Percentiles rank a stretch among this genome's conserved stretches.
Evolutionary conservation across 495 filamentous ascomycete species (phyloP).

Genomic region (Aspergillus olivimuriae): DNA sequence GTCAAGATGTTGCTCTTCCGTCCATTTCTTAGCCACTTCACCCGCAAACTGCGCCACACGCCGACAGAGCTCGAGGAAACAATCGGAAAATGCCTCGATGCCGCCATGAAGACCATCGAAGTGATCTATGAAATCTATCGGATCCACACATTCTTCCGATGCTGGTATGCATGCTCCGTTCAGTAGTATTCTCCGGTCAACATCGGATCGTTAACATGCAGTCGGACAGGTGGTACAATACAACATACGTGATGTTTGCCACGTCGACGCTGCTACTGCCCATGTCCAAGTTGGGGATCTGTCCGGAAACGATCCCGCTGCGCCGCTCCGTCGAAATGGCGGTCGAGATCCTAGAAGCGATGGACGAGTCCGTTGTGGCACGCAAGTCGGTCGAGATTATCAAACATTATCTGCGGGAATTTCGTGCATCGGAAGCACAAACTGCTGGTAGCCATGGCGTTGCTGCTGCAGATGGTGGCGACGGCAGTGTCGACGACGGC

Average conservation of each 20-base stretch:
- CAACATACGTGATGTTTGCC: constrained; percentile 39
- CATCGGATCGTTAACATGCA: not conserved
- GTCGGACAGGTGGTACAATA: constrained; percentile 38
- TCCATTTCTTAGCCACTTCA: constrained; percentile 33
- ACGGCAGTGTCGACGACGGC: constrained; percentile 1
- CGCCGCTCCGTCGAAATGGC: constrained; percentile 31
- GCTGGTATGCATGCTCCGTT: constrained; percentile 22
- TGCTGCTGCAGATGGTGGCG: too few relatives aligned
- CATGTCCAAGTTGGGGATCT: constrained; percentile 31
- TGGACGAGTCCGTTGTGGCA: constrained; percentile 37
- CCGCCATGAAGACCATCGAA: constrained; percentile 35
- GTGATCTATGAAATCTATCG: constrained; percentile 38
- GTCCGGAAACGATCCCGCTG: constrained; percentile 25
- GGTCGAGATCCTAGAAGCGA: constrained; percentile 37
- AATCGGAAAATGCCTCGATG: constrained; percentile 31
- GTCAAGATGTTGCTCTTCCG: constrained; percentile 38
- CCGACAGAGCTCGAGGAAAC: constrained; percentile 27
- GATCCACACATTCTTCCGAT: constrained; percentile 37
- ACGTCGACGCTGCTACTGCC: constrained; percentile 36
- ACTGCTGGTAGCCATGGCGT: too few relatives aligned
- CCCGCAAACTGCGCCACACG: constrained; percentile 27
- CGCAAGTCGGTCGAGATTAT: constrained; percentile 36
- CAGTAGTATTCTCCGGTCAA: not conserved
- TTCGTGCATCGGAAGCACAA: constrained; percentile 10
- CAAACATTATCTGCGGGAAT: constrained; percentile 32